phyloP scores from a whole-genome alignment of 345 rosid genomes.

The Hibiscus mutabilis region DNA sequence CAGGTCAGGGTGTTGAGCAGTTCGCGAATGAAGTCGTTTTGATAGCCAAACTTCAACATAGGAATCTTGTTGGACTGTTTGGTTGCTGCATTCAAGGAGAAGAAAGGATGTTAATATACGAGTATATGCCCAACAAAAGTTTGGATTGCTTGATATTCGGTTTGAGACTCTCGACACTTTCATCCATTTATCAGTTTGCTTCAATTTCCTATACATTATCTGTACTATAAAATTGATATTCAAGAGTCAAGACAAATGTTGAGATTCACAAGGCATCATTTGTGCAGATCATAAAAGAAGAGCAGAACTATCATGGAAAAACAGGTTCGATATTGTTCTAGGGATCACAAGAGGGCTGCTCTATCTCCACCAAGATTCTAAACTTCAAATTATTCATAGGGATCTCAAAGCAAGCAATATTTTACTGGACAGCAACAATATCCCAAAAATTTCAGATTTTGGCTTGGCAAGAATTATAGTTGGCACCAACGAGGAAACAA shows the following conservation, averaged over 20 bases:
- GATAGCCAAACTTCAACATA: slow-evolving; percentile 28
- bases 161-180: slow-evolving; percentile 5
- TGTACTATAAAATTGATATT: not conserved
- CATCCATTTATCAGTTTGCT: not conserved
- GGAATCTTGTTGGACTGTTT: slow-evolving; percentile 25
- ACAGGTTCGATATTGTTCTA: slow-evolving; percentile 21
- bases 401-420: slow-evolving; percentile 35
- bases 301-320: slow-evolving; percentile 11
- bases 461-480: slow-evolving; percentile 14
- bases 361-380: slow-evolving; percentile 37
- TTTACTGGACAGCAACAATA: slow-evolving; percentile 16
- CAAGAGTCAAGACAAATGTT: not conserved
- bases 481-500: not conserved
- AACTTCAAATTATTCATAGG: slow-evolving; percentile 29
- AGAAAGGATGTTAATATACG: slow-evolving; percentile 11
- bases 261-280: not conserved
- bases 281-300: slow-evolving; percentile 8
- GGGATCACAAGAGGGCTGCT: slow-evolving; percentile 32
- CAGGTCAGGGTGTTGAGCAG: slow-evolving; percentile 22
- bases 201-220: not conserved
- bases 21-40: slow-evolving; percentile 24
- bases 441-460: slow-evolving; percentile 45
- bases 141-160: slow-evolving; percentile 7
- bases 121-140: slow-evolving; percentile 7
- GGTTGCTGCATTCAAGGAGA: slow-evolving; percentile 9